Conservation (phyloP, 768 basidiomycete species). For the Boletus edulis region DNA sequence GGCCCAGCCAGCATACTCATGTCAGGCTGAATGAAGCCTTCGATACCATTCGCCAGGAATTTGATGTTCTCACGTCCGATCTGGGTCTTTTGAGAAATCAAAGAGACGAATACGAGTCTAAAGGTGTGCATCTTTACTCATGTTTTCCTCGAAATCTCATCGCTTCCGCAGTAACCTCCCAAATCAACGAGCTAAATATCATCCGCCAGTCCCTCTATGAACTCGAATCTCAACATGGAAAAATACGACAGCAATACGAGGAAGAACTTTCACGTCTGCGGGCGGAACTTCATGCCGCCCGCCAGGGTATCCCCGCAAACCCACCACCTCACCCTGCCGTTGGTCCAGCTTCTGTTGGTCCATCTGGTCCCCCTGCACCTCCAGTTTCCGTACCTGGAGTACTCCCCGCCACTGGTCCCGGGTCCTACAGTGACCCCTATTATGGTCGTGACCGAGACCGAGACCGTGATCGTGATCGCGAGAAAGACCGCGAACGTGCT, state of each 20-base stretch:
- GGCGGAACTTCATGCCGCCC: conserved; percentile 57
- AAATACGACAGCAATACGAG: conserved; percentile 85
- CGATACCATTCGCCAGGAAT: conserved; percentile 81
- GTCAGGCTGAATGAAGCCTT: conserved; percentile 71
- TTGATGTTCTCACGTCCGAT: conserved; percentile 72
- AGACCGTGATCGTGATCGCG: conserved; percentile 40
- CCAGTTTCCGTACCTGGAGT: conserved; percentile 31
- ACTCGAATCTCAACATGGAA: conserved; percentile 83
- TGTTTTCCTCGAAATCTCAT: conserved; percentile 9
- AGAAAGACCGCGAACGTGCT: conserved; percentile 39
- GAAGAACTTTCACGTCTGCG: conserved; percentile 76
- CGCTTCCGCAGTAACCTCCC: conserved; percentile 55
- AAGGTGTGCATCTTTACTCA: conserved; percentile 48
- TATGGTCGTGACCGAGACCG: conserved; percentile 38
- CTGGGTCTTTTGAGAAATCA: conserved; percentile 66
- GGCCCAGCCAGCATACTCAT: conserved; percentile 38
- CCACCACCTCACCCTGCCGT: conserved; percentile 36
- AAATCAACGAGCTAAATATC: conserved; percentile 87
- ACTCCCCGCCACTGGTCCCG: conserved; percentile 29
- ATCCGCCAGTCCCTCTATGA: conserved; percentile 91
- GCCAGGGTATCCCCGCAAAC: conserved; percentile 37
- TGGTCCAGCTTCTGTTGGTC: conserved; percentile 33
- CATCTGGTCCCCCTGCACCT: conserved; percentile 33
- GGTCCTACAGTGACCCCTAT: conserved; percentile 36
- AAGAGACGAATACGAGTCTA: conserved; percentile 86